Evolutionary conservation across 306 rosid species (phyloP).

Genomic region (Vigna nakashimae): DNA sequence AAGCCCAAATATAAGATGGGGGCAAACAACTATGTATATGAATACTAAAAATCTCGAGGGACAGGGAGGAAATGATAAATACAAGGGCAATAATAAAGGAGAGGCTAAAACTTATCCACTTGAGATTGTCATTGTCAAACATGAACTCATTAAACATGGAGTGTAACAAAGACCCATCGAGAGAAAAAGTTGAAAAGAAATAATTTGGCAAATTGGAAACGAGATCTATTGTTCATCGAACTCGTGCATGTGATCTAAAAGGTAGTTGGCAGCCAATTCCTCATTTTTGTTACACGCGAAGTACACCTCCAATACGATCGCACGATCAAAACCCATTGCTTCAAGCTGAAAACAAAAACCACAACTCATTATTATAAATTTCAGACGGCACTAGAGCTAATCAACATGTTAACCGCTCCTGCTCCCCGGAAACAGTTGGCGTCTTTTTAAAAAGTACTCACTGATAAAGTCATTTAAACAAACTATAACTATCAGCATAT

Average conservation of each 20-base stretch:
- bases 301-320: conserved; percentile 81
- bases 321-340: conserved; percentile 91
- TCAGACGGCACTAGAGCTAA: neutral
- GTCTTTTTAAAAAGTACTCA: no score
- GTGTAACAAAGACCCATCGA: neutral
- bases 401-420: neutral
- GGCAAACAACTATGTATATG: conserved; percentile 23
- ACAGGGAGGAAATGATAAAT: conserved; percentile 3
- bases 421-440: no score
- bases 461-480: no score
- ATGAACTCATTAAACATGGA: conserved; percentile 17
- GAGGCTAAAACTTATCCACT: conserved; percentile 37
- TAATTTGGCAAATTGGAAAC: conserved; percentile 27
- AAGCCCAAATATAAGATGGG: neutral
- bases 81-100: conserved; percentile 6
- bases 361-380: neutral
- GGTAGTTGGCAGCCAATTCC: conserved; percentile 95
- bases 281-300: conserved; percentile 93
- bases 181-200: conserved; percentile 29
- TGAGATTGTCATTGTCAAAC: conserved; percentile 31
- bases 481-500: no score
- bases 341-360: conserved; percentile 55
- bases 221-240: conserved; percentile 65
- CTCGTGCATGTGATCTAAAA: conserved; percentile 88
- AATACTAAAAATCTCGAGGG: neutral